These are phyloP conservation scores for Aristolochia fimbriata DNA, from an alignment of 164 flowering plant species.

Conservation along the genomic window DNA sequence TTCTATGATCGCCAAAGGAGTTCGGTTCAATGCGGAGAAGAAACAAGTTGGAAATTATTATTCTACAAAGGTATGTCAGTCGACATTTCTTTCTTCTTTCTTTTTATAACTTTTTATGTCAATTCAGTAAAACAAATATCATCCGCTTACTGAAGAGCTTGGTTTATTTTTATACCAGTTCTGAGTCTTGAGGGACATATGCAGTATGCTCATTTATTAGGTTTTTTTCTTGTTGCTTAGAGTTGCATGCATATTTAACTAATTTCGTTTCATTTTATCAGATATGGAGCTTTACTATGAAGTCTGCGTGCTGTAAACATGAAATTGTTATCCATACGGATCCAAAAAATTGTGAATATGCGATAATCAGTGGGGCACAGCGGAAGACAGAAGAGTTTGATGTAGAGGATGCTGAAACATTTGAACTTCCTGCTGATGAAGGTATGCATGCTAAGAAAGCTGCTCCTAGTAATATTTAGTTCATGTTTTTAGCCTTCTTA, in stretches of 20 bases:
- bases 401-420: constrained; percentile 87
- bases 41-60: constrained; percentile 99
- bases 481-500: background rate
- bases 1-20: constrained; percentile 98
- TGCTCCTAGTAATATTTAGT: background rate
- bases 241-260: background rate
- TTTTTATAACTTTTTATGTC: no score
- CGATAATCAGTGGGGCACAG: constrained; percentile 80
- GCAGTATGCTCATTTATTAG: no score
- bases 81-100: no score
- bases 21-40: constrained; percentile 95
- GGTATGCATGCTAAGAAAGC: constrained; percentile 25
- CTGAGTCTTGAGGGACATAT: no score
- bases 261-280: constrained; percentile 16
- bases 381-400: constrained; percentile 77
- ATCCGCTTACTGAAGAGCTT: no score
- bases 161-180: no score
- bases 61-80: constrained; percentile 72
- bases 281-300: constrained; percentile 99
- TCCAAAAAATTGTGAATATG: constrained; percentile 84
- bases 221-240: no score
- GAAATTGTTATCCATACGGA: constrained; percentile 96
- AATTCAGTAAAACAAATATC: background rate
- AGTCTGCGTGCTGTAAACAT: constrained; percentile 87
- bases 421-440: constrained; percentile 81